phyloP scores from a whole-genome alignment of 805 yeast species.

The Clavispora vitiphila region DNA sequence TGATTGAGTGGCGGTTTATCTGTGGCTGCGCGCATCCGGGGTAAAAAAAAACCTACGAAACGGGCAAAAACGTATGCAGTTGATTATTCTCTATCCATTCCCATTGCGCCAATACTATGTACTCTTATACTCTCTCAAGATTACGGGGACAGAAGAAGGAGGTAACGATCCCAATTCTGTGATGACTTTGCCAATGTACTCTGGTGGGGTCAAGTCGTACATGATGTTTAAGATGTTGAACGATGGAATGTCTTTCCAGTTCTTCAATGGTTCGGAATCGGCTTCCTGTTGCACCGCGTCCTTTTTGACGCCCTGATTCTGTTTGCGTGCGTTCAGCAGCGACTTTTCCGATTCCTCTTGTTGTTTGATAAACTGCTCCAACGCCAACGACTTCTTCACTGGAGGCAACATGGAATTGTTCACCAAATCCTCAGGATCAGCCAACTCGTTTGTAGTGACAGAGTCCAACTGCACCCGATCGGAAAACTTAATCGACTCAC shows the following conservation, averaged over 20 bases:
- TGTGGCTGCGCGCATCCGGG: neutral
- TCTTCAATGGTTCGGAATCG: conserved; percentile 42
- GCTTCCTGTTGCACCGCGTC: conserved; percentile 12
- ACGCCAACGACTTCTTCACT: conserved; percentile 54
- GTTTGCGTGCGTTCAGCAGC: conserved; percentile 28
- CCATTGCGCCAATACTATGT: conserved; percentile 11
- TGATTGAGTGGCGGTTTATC: conserved; percentile 20
- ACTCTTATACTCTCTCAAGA: conserved; percentile 82
- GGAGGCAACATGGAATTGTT: conserved; percentile 48
- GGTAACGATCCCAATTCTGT: conserved; percentile 96
- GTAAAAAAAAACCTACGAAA: neutral
- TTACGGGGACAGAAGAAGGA: conserved; percentile 97
- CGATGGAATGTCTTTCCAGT: conserved; percentile 60
- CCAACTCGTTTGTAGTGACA: conserved; percentile 90
- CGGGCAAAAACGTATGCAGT: neutral
- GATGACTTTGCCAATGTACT: conserved; percentile 86
- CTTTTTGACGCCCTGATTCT: conserved; percentile 19
- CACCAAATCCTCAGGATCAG: conserved; percentile 70
- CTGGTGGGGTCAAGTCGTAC: conserved; percentile 94
- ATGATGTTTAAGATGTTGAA: conserved; percentile 77
- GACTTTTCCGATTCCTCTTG: conserved; percentile 28
- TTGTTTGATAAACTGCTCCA: conserved; percentile 54
- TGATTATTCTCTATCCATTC: neutral
- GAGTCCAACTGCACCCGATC: conserved; percentile 95
- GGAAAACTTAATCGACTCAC: conserved; percentile 90